Percentiles rank a stretch among this genome's conserved stretches.
phyloP scores from a whole-genome alignment of 805 yeast genomes.

The Cyberlindnera veronae region DNA sequence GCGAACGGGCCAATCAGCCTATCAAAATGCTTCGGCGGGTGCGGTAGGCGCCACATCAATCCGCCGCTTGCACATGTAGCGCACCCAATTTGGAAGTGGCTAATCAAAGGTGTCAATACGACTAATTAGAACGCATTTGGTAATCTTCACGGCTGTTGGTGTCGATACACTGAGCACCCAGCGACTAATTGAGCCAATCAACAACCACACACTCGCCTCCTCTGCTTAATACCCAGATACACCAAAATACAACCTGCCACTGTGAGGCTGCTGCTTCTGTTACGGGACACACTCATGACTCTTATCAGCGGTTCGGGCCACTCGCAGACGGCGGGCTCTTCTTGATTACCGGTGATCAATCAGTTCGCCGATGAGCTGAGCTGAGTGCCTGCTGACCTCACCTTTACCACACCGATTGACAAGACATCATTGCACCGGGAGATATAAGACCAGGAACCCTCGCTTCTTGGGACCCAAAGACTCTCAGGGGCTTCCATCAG shows the following conservation, averaged over 20 bases:
- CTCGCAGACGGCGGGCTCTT: neutral
- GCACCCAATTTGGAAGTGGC: too few relatives aligned
- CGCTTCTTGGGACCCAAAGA: neutral
- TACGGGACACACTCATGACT: neutral
- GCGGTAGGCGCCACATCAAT: too few relatives aligned
- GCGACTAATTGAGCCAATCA: too few relatives aligned
- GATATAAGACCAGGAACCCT: neutral
- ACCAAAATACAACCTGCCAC: neutral
- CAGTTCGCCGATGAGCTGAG: neutral
- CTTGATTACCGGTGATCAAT: neutral
- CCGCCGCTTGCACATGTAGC: too few relatives aligned
- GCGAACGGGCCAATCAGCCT: too few relatives aligned
- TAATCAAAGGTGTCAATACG: too few relatives aligned
- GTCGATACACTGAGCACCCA: too few relatives aligned
- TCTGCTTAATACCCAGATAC: neutral
- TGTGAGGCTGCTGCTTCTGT: neutral
- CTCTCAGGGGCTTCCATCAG: neutral
- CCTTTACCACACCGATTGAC: too few relatives aligned
- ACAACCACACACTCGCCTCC: too few relatives aligned
- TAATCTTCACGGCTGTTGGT: too few relatives aligned
- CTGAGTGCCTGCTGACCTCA: neutral
- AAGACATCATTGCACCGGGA: neutral
- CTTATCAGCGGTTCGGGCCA: constrained; percentile 4
- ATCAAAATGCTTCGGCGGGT: too few relatives aligned
- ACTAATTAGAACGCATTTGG: too few relatives aligned